These are phyloP conservation scores for Fraxinus quadrangulata DNA, from an alignment of 257 asterid genomes.

Conservation along the genomic window DNA sequence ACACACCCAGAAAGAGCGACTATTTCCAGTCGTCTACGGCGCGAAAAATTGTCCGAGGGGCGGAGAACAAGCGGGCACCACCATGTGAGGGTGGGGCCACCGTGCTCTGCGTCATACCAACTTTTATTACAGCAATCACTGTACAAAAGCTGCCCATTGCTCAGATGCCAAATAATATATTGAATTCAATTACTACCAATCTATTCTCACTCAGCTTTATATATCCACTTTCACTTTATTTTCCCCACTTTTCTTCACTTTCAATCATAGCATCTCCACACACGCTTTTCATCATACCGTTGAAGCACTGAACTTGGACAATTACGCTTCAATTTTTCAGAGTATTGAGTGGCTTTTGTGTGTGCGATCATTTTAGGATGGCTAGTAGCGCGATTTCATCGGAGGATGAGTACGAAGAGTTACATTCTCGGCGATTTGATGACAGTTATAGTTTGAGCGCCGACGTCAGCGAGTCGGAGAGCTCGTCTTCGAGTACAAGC, in stretches of 20 bases:
- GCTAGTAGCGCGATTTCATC: conserved; percentile 35
- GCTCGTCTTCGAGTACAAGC: conserved; percentile 57
- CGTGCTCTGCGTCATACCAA: conserved; percentile 22
- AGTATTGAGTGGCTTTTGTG: background rate
- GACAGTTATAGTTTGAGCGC: conserved; percentile 82
- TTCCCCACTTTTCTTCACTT: conserved; percentile 21
- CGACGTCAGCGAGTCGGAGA: conserved; percentile 92
- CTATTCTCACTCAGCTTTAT: conserved; percentile 28
- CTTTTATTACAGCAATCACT: conserved; percentile 22
- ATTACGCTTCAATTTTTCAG: background rate
- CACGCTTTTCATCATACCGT: conserved; percentile 36
- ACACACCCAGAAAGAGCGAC: background rate
- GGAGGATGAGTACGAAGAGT: conserved; percentile 52
- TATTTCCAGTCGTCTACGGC: conserved; percentile 27
- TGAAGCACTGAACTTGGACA: conserved; percentile 22
- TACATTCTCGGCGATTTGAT: conserved; percentile 48
- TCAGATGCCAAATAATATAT: conserved; percentile 15
- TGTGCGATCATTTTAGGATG: conserved; percentile 26
- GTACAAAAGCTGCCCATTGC: conserved; percentile 1
- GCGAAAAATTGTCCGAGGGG: conserved; percentile 18
- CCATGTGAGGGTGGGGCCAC: conserved; percentile 55
- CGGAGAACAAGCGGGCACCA: conserved; percentile 35
- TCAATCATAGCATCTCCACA: conserved; percentile 32
- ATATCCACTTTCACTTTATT: conserved; percentile 34
- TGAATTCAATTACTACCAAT: conserved; percentile 21